Evolutionary conservation across 1,139 yeast genomes (phyloP).

Genomic region (Hyphopichia buzzinii): DNA sequence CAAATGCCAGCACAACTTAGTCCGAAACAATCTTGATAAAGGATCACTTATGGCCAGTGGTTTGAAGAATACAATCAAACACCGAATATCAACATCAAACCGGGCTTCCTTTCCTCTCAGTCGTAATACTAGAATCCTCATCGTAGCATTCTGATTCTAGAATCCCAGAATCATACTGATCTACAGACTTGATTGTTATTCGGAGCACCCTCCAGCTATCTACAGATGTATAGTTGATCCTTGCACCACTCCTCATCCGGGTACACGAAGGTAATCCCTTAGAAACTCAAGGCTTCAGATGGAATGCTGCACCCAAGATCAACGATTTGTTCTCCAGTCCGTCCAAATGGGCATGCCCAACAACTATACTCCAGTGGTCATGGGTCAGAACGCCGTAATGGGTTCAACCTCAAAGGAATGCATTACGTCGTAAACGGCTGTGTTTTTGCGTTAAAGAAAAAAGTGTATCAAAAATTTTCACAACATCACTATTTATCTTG

Average conservation of each 20-base stretch:
- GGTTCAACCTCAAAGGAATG: conserved; percentile 78
- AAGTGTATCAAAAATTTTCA: conserved; percentile 14
- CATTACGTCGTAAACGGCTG: conserved; percentile 67
- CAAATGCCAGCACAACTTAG: no score
- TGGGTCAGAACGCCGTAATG: conserved; percentile 73
- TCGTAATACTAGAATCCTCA: no score
- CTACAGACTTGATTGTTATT: no score
- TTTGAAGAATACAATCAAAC: no score
- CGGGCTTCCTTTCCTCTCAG: no score
- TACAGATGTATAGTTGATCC: conserved; percentile 60
- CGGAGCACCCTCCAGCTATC: no score
- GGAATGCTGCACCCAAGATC: conserved; percentile 86
- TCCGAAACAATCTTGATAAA: no score
- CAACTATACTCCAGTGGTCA: conserved; percentile 66
- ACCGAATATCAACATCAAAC: no score
- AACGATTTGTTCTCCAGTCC: conserved; percentile 67
- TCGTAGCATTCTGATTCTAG: no score
- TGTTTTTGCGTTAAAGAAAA: conserved; percentile 60
- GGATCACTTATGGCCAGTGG: no score
- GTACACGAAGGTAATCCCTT: conserved; percentile 82
- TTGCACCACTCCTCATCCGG: conserved; percentile 82
- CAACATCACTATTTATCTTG: not conserved
- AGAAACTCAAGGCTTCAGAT: conserved; percentile 52
- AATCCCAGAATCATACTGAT: no score
- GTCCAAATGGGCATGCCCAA: conserved; percentile 17